Evolutionary conservation across 2,329 filamentous ascomycete species (phyloP).

Genomic region (Calonectria ilicicola): DNA sequence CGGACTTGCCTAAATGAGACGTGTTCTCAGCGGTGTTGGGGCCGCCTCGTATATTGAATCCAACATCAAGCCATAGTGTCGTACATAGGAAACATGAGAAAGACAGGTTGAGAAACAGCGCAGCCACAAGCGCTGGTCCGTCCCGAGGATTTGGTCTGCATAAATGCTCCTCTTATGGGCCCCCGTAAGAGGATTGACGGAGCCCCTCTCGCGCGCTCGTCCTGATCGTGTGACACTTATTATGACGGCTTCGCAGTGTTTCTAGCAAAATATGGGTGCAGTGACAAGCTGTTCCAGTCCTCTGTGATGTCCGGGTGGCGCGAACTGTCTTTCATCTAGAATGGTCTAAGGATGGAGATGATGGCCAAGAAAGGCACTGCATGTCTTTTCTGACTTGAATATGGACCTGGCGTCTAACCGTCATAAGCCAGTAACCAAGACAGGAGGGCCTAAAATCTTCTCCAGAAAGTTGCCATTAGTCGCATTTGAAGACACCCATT

Average conservation of each 20-base stretch:
- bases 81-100: background rate
- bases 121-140: constrained; percentile 16
- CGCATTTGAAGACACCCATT: constrained; percentile 24
- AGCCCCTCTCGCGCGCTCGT: background rate
- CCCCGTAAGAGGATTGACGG: background rate
- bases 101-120: constrained; percentile 8
- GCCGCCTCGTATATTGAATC: background rate
- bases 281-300: background rate
- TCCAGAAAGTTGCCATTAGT: background rate
- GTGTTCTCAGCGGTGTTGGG: background rate
- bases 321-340: background rate
- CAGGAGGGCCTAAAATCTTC: background rate
- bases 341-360: background rate
- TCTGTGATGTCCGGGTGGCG: background rate
- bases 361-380: background rate
- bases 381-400: background rate
- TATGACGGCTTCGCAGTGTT: background rate
- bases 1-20: background rate
- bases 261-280: background rate
- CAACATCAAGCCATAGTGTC: background rate
- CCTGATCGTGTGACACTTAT: constrained; percentile 33
- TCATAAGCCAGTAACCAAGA: constrained; percentile 16
- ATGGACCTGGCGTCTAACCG: constrained; percentile 25
- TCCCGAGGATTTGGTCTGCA: constrained; percentile 33
- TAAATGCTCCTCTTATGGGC: constrained; percentile 18